A percentile compares a stretch with the other conserved stretches of the same genome.
Evolutionary conservation across 257 asterid genomes (phyloP).

Genomic region (Mitragyna speciosa): DNA sequence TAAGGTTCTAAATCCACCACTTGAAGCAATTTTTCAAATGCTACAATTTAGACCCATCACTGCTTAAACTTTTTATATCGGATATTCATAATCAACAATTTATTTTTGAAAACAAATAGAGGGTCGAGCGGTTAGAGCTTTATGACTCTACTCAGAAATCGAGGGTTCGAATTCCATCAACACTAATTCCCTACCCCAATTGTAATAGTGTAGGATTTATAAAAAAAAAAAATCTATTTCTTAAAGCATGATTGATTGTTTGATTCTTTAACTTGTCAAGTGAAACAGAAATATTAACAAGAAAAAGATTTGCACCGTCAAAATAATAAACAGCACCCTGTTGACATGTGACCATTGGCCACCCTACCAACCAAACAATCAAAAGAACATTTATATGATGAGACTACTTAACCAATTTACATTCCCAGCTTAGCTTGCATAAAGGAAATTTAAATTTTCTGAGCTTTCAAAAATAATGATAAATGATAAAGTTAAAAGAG

Average conservation of each 20-base stretch:
- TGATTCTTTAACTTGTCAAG: background rate
- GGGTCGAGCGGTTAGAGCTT: no score
- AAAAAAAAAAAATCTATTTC: no score
- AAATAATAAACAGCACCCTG: background rate
- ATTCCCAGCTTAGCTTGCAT: background rate
- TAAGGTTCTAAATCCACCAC: background rate
- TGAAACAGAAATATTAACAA: background rate
- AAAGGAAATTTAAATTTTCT: no score
- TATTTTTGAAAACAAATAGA: no score
- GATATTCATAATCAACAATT: background rate
- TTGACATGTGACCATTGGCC: background rate
- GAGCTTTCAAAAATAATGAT: no score
- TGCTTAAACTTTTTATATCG: background rate
- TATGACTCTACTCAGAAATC: no score
- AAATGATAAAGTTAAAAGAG: no score
- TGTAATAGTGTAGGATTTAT: no score
- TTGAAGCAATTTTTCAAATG: background rate
- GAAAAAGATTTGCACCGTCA: background rate
- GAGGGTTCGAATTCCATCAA: no score
- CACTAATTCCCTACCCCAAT: no score
- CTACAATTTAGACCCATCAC: background rate
- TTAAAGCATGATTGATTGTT: background rate
- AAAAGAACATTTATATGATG: background rate
- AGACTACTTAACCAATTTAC: no score
- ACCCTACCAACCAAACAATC: background rate